These are phyloP conservation scores for Amborella trichopoda DNA, from an alignment of 164 flowering plant species.

Conservation along the genomic window DNA sequence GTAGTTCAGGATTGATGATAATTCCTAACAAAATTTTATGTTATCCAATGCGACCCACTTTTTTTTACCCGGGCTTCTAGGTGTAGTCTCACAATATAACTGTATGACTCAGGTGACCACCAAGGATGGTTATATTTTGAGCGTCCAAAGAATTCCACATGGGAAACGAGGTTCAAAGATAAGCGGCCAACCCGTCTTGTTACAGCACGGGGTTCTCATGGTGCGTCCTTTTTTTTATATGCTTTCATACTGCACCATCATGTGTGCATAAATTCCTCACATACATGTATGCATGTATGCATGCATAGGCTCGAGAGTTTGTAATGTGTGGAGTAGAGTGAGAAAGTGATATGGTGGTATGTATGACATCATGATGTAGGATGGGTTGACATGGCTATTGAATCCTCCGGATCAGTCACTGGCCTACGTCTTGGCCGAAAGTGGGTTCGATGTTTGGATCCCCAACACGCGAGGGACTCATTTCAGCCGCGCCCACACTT, in stretches of 20 bases:
- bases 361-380: slow-evolving; percentile 15
- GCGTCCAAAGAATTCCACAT: slow-evolving; percentile 61
- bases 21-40: too few species aligned
- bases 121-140: slow-evolving; percentile 64
- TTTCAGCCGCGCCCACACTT: slow-evolving; percentile 47
- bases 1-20: too few species aligned
- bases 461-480: slow-evolving; percentile 64
- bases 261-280: not conserved
- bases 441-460: slow-evolving; percentile 74
- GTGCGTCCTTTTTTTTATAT: slow-evolving; percentile 16
- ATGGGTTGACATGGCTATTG: slow-evolving; percentile 60
- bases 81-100: too few species aligned
- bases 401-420: slow-evolving; percentile 42
- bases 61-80: too few species aligned
- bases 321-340: not conserved
- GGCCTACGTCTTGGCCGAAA: slow-evolving; percentile 61
- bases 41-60: too few species aligned
- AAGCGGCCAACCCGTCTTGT: slow-evolving; percentile 37
- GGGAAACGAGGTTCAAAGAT: slow-evolving; percentile 9
- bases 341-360: not conserved
- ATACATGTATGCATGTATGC: not conserved
- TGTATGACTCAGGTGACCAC: slow-evolving; percentile 47
- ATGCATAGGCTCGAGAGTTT: not conserved
- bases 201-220: slow-evolving; percentile 70
- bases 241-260: not conserved